Evolutionary conservation across 768 basidiomycete genomes (phyloP), one percentile per base, ranked within the genome.

Genomic region (Boletales sp.): DNA sequence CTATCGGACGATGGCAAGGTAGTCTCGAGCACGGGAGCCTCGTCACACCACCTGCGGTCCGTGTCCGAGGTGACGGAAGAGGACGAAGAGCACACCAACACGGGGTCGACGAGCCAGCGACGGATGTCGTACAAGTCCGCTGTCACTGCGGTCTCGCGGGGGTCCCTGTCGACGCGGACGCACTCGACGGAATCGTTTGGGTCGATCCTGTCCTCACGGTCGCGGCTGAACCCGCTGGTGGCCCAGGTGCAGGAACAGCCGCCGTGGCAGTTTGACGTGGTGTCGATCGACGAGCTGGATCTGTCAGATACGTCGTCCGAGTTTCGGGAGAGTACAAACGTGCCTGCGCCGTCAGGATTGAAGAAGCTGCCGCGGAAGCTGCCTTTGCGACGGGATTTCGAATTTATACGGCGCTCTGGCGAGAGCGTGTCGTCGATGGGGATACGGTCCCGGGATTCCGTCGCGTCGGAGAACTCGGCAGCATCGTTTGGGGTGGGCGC

Each of bases 341-440:
- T 73, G 5, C 62, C 74, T 31, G 67, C 69, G 2, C 78, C 77
- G 0, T 75, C 78, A 8, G 83, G 82, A n/a, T 64, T 85, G 47
- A 74, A 79, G 42, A 80, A 77, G 54, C 69, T 69, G 1, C 71
- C 74, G 8, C 76, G 82, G 21, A 81, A 81, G 55, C 70, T 92
- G 19, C 90, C 90, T 0, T 73, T 82, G 40, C 80, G 89, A 6
- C 81, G 86, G 19, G 87, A 91, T 51, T 90, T 92, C 52, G 87
- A 90, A 64, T 90, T 91, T 56, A 79, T 90, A 28, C 75, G 83
- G 7, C 72, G 82, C n/a, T 83, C 86, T 7, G 78, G 82, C 39
- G 75, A 73, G 46, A 84, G 79, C 34, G 86, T 88, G 21, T 90
- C 88, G 2, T 93, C 90, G 31, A 82, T 90, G 80, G 86, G 86